Evolutionary conservation across 305 asterid genomes (phyloP), one percentile per base, ranked within the genome.

Genomic region (Plantago coronopus): DNA sequence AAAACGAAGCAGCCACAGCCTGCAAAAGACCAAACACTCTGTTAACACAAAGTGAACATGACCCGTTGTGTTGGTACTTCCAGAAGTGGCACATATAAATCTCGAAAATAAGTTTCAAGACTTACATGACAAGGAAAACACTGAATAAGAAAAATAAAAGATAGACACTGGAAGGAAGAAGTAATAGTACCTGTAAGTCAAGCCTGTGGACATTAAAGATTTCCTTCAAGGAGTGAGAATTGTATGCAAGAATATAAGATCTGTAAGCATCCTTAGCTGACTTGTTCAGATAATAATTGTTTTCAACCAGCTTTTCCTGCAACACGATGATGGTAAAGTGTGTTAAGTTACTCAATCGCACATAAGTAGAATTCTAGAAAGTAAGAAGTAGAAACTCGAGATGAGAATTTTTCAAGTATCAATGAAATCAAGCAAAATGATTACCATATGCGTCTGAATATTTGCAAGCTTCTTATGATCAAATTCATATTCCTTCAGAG

Each of bases 241-340:
- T 83, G 72, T 93, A 93, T 1, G 99, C 89, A 54, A 83, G 81
- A 42, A 93, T 76, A 67, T 89, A 93, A 51, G 95, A 76, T 75
- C 94, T 79, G 78, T 93, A 93, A 8, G 97, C 99, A 54, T 89
- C 99, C 79, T 87, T 93, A 38, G 99, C 98, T 0, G 91, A 86
- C 78, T 93, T 83, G 66, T 83, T 85, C 74, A 93, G 56, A 59
- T 85, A 72, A 74, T 80, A 84, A 73, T 93, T 93, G 58, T 73
- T 76, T 22, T 84, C 53, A 10, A 93, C 79, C 79, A 89, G 67
- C 75, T 75, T 79, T 65, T 74, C 95, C 98, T 91, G 90, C 66
- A 80, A 48, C 59, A 31, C 7, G n/a, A n/a, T 5, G 18, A 51
- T 10, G 42, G 42, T 34, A 34, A 34, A 34, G 42, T 34, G 13